These are phyloP conservation scores for Umbelopsis ramanniana DNA, from an alignment of 192 early-diverging fungal genomes.

Conservation along the genomic window DNA sequence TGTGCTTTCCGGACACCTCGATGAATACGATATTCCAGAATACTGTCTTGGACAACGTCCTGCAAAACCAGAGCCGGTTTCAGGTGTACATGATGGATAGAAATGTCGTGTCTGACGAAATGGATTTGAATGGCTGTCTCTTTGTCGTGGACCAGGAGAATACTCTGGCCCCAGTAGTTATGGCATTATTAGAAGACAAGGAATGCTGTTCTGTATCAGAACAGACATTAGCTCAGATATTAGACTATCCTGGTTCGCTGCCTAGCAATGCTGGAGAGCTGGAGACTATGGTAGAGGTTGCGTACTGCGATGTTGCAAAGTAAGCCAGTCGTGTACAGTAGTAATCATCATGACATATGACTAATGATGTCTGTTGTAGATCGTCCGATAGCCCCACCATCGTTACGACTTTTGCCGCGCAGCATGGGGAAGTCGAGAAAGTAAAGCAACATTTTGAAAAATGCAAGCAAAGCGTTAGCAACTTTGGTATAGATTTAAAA, in stretches of 20 bases:
- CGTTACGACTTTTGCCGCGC: constrained; percentile 11
- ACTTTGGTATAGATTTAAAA: not conserved
- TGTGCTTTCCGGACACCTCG: constrained; percentile 9
- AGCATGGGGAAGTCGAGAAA: not conserved
- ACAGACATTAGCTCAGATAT: not conserved
- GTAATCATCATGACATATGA: not conserved
- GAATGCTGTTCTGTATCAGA: not conserved
- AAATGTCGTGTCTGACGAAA: not conserved
- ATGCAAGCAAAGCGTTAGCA: not conserved
- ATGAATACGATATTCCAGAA: not conserved
- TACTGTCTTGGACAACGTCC: not conserved
- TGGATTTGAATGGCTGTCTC: not conserved
- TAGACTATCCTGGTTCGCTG: constrained; percentile 21
- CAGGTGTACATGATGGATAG: not conserved
- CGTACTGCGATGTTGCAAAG: constrained; percentile 14
- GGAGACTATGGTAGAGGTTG: constrained; percentile 13
- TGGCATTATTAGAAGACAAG: not conserved
- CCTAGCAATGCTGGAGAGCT: constrained; percentile 8
- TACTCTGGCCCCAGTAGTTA: not conserved
- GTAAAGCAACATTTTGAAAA: not conserved
- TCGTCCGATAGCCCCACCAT: not conserved
- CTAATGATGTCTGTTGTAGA: not conserved
- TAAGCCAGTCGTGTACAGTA: not conserved
- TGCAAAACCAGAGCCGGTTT: not conserved
- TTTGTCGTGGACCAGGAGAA: not conserved